Percentiles rank a stretch among this genome's conserved stretches.
Conservation (phyloP, 495 filamentous ascomycete genomes). For the Xylaria telfairii region DNA sequence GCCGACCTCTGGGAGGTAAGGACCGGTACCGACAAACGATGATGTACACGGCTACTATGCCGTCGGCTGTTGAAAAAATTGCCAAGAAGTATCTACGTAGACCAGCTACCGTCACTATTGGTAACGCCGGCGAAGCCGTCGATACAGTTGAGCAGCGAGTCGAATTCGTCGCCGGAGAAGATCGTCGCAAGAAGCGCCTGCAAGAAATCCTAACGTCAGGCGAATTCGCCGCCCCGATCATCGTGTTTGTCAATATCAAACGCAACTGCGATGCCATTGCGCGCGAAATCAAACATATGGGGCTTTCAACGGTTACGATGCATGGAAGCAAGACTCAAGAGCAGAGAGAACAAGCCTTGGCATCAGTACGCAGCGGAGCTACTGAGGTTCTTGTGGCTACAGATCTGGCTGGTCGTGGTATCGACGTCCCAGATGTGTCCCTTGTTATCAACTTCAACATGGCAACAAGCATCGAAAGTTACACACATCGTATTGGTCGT, state of each 20-base stretch:
- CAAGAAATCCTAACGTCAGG: constrained; percentile 85
- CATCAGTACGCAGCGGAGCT: constrained; percentile 78
- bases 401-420: constrained; percentile 95
- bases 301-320: constrained; percentile 87
- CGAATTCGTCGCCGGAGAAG: constrained; percentile 89
- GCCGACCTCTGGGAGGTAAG: constrained; percentile 77
- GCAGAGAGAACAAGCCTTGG: constrained; percentile 92
- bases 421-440: constrained; percentile 93
- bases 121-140: constrained; percentile 94
- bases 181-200: constrained; percentile 96
- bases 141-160: constrained; percentile 98
- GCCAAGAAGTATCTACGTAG: constrained; percentile 94
- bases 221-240: constrained; percentile 91
- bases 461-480: constrained; percentile 90
- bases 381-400: constrained; percentile 95
- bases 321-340: constrained; percentile 97
- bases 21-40: constrained; percentile 96
- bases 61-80: constrained; percentile 89
- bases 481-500: constrained; percentile 97
- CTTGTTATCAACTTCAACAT: constrained; percentile 99
- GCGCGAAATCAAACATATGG: constrained; percentile 92
- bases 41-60: constrained; percentile 99
- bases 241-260: constrained; percentile 99
- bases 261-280: constrained; percentile 97
- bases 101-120: constrained; percentile 94